Evolutionary conservation across 2,329 filamentous ascomycete species (phyloP), one percentile per base, ranked within the genome.

Genomic region (Xylariaceae sp.): DNA sequence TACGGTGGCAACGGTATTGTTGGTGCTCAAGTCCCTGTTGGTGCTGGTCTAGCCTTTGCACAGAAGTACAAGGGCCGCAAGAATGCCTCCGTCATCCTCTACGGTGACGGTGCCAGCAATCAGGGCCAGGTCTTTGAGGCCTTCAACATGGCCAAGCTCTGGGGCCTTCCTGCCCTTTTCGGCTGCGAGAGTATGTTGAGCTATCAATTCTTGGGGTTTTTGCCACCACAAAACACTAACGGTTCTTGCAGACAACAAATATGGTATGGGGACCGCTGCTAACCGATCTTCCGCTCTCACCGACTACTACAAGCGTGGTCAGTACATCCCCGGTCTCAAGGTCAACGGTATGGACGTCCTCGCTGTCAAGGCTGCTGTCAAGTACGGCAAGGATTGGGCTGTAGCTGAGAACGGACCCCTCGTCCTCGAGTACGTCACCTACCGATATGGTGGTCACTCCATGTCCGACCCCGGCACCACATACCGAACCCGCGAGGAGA

Each of bases 81-180:
- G 75, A 92, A 89, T 67, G 86, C 89, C 54, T 86, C 86, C 54
- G 79, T 98, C 59, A 82, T 92, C 55, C 81, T 98, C 48, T 98
- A 98, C 73, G 93, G 93, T 77, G 93, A 98, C 64, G 93, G 93
- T 79, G 93, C 93, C 57, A 88, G 86, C 79, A 98, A 98, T 80
- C 93, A 98, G 79, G 93, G 93, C 56, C 93, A 98, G 75, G 93
- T 98, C 61, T 98, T 98, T 64, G 93, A 98, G 80, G 91, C 93
- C 52, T 98, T 94, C 83, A 98, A 98, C 85, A 98, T 98, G 93
- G 93, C 93, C 54, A 97, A 97, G 82, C 84, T 98, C 58, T 98
- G 93, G 93, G 91, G 93, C 62, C 78, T 98, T 38, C 93, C 93
- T 44, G 82, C 91, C 59, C 86, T 98, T 58, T 98, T 98, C 67